Percentiles rank a stretch among this genome's conserved stretches.
Conservation (phyloP, 2,329 filamentous ascomycete genomes). For the Colletotrichum sp. region DNA sequence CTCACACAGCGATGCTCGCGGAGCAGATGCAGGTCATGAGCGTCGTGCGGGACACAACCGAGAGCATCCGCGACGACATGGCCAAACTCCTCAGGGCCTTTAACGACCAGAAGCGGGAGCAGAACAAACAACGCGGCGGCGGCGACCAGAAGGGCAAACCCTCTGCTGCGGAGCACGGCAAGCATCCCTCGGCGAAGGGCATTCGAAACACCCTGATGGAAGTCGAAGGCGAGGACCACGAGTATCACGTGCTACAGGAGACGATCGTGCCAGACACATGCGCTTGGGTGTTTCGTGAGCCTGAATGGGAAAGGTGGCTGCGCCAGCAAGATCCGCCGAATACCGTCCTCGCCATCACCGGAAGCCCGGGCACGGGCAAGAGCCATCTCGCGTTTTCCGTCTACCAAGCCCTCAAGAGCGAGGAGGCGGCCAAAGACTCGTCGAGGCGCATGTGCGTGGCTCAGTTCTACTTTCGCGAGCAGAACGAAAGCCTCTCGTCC, state of each 20-base stretch:
- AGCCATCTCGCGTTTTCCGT: slow-evolving; percentile 30
- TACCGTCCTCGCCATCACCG: slow-evolving; percentile 30
- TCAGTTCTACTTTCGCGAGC: slow-evolving; percentile 42
- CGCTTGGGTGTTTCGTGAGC: slow-evolving; percentile 31
- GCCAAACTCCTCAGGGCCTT: slow-evolving; percentile 29
- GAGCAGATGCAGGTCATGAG: slow-evolving; percentile 28
- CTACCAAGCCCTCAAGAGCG: slow-evolving; percentile 21
- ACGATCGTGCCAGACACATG: slow-evolving; percentile 31
- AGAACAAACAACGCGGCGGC: not conserved
- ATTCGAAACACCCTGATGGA: slow-evolving; percentile 26
- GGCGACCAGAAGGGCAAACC: slow-evolving; percentile 6
- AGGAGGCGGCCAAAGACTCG: slow-evolving; percentile 17
- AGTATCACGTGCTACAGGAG: slow-evolving; percentile 30
- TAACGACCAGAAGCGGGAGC: slow-evolving; percentile 17
- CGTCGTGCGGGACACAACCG: slow-evolving; percentile 28
- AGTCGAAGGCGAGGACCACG: slow-evolving; percentile 26
- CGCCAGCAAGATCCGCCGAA: slow-evolving; percentile 2
- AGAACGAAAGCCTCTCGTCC: slow-evolving; percentile 25
- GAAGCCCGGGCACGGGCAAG: slow-evolving; percentile 35
- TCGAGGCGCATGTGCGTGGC: slow-evolving; percentile 24
- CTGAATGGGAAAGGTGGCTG: slow-evolving; percentile 31
- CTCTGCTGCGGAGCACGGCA: slow-evolving; percentile 17
- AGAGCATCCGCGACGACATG: slow-evolving; percentile 29
- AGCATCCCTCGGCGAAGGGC: slow-evolving; percentile 23
- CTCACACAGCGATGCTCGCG: slow-evolving; percentile 28